Evolutionary conservation across 208 protist species (phyloP), one percentile per base, ranked within the genome.

Genomic region (Phytomonas sp.): DNA sequence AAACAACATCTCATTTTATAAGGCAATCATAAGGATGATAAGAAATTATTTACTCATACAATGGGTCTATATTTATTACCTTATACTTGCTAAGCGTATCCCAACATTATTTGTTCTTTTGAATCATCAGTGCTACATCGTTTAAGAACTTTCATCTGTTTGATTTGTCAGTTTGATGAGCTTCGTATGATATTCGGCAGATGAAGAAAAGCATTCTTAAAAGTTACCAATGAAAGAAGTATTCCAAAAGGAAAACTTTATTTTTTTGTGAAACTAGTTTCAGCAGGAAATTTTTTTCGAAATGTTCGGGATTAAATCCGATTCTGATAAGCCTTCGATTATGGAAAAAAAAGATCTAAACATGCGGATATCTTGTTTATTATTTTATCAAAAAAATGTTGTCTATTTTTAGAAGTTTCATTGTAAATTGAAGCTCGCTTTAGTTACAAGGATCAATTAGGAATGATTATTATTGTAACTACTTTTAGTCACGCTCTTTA

Each of bases 401-500:
- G 36, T 8, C 7, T 46, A 20, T 20, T 46, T 46, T 46, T 46
- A 46, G 40, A 46, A 46, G 15, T 46, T 46, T 46, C 15, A 46
- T 46, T 46, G 1, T 20, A 46, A 20, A 30, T 59, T 70, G 56
- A 15, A 2, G 36, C 74, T 66, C 61, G 5, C 59, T 68, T 68
- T 26, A 40, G 29, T 13, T 68, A 34, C 1, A 68, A 28, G 23
- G 8, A 67, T 1, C 3, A 9, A n/a, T 26, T 36, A 20, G 66
- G 43, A 32, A 43, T 31, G 2, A 63, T 51, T 11, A 26, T 31
- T 60, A 3, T 66, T 53, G 17, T 72, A 31, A 13, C 2, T 28
- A 32, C 62, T 68, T 28, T 1, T 69, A 71, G 60, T 46, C 29
- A 62, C 17, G 46, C 3, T 8, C 63, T 73, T 66, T 62, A 33